Conservation (phyloP, 1,284 basidiomycete species). For the Ustilago cynodontis region DNA sequence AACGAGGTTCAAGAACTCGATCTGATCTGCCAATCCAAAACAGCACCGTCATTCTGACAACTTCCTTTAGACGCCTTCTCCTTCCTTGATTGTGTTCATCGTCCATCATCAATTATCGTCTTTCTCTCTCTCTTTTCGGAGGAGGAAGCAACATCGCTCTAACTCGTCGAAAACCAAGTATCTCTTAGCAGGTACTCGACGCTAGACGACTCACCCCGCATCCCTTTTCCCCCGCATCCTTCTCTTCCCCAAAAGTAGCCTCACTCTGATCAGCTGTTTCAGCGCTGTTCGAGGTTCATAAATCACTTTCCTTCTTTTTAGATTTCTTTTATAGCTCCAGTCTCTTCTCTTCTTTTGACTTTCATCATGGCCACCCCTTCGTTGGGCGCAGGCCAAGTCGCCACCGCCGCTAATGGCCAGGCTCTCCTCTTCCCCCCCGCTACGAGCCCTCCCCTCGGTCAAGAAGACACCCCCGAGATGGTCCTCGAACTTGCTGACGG, state of each 20-base stretch:
- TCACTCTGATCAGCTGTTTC: conserved; percentile 32
- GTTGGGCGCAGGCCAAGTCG: conserved; percentile 50
- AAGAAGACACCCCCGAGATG: conserved; percentile 69
- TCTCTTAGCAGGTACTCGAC: conserved; percentile 12
- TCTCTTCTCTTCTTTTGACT: conserved; percentile 11
- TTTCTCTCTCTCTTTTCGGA: conserved; percentile 12
- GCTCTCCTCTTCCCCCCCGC: conserved; percentile 43
- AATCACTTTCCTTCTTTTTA: conserved; percentile 35
- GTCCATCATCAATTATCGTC: conserved; percentile 27
- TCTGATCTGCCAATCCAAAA: conserved; percentile 54
- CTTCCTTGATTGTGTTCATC: conserved; percentile 53
- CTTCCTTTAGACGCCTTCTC: conserved; percentile 19
- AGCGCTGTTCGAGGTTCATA: conserved; percentile 42
- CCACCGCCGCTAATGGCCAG: conserved; percentile 43
- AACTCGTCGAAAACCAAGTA: background rate
- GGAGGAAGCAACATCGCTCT: background rate
- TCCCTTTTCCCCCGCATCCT: background rate
- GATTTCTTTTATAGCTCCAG: no score
- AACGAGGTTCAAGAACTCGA: conserved; percentile 54
- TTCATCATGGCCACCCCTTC: conserved; percentile 55
- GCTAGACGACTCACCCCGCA: conserved; percentile 18
- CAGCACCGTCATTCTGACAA: conserved; percentile 39
- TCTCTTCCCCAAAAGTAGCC: conserved; percentile 39
- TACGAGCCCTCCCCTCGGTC: conserved; percentile 52
- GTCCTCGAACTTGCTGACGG: conserved; percentile 94